A percentile compares a stretch with the other conserved stretches of the same genome.
Conservation (phyloP, 2,329 filamentous ascomycete genomes). For the Leptodontidium sp. region DNA sequence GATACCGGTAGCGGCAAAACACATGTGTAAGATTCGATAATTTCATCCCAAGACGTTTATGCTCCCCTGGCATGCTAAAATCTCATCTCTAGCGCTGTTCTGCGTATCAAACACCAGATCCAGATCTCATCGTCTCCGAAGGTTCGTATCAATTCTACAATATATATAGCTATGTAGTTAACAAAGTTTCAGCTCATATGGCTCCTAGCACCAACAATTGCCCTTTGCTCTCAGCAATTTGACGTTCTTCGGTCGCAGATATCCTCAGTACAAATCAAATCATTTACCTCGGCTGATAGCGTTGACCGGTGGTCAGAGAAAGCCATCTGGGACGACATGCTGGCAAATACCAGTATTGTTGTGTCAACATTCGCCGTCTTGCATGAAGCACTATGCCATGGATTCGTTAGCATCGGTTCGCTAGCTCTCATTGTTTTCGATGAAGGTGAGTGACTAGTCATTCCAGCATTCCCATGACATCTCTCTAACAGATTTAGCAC, state of each 20-base stretch:
- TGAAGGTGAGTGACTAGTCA: slow-evolving; percentile 21
- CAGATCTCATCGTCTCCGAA: slow-evolving; percentile 11
- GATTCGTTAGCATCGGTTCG: slow-evolving; percentile 13
- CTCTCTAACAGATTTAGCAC: slow-evolving; percentile 20
- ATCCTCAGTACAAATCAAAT: slow-evolving; percentile 23
- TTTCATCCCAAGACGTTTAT: slow-evolving; percentile 6
- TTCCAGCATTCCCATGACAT: slow-evolving; percentile 2
- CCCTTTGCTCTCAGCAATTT: slow-evolving; percentile 22
- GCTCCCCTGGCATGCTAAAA: slow-evolving; percentile 1
- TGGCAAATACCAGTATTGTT: slow-evolving; percentile 21
- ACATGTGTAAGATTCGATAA: slow-evolving; percentile 22
- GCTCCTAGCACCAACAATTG: slow-evolving; percentile 21
- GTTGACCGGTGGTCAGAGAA: slow-evolving; percentile 22
- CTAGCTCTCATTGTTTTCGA: slow-evolving; percentile 24
- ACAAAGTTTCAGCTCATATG: slow-evolving; percentile 21
- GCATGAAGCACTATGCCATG: slow-evolving; percentile 21
- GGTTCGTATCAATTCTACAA: not conserved
- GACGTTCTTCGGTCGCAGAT: slow-evolving; percentile 20
- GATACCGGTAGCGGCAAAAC: slow-evolving; percentile 26
- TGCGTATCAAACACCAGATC: slow-evolving; percentile 21
- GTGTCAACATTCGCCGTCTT: slow-evolving; percentile 25
- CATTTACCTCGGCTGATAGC: slow-evolving; percentile 21
- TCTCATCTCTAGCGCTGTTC: slow-evolving; percentile 16
- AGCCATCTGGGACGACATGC: slow-evolving; percentile 12
- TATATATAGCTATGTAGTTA: not conserved